Percentiles rank a stretch among this genome's conserved stretches.
These are phyloP conservation scores for Malus sylvestris DNA, from an alignment of 306 rosid species.

Conservation along the genomic window DNA sequence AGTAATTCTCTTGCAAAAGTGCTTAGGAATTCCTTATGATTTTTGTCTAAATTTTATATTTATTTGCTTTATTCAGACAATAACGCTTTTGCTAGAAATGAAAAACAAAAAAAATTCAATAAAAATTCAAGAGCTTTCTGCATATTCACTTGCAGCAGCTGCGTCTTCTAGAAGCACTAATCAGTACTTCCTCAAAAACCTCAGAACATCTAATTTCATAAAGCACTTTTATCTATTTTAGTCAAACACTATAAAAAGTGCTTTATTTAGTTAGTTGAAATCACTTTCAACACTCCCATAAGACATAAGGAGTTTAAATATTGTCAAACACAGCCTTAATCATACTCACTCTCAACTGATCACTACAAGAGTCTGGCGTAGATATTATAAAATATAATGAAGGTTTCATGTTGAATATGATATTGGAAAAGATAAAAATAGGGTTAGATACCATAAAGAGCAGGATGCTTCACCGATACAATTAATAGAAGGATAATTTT, in stretches of 20 bases:
- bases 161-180: neutral
- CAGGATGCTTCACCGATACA: neutral
- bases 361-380: neutral
- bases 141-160: neutral
- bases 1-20: neutral
- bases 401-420: neutral
- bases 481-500: neutral
- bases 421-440: neutral
- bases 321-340: neutral
- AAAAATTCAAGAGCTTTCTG: neutral
- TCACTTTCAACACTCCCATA: neutral
- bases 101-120: no score
- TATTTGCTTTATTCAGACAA: neutral
- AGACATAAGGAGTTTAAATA: neutral
- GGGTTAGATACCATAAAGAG: neutral
- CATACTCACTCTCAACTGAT: neutral
- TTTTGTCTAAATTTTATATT: neutral
- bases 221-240: neutral
- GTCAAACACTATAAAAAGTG: neutral
- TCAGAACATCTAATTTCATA: neutral
- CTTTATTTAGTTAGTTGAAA: neutral
- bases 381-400: neutral
- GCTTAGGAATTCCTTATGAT: neutral
- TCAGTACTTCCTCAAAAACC: neutral
- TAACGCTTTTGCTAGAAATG: no score